Conservation (phyloP, 225 moss, liverwort and hornwort genomes). For the Pseudoscleropodium purum region DNA sequence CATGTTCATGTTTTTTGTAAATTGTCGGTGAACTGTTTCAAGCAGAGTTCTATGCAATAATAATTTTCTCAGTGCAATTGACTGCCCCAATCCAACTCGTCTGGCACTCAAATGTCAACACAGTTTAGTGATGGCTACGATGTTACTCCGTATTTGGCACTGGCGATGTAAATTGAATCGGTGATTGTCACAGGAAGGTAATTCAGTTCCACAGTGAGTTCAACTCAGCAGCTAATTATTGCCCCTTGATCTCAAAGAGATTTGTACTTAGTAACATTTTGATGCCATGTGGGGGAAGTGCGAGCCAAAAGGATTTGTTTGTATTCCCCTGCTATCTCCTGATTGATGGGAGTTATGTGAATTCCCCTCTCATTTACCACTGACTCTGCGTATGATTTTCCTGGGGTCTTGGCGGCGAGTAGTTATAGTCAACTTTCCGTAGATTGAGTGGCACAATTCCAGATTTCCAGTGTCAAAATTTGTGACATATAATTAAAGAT, state of each 20-base stretch:
- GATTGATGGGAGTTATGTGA: too few relatives aligned
- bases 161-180: neutral
- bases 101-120: neutral
- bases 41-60: neutral
- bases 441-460: neutral
- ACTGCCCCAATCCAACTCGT: neutral
- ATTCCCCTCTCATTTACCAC: neutral
- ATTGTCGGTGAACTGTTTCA: neutral
- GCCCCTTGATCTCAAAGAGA: neutral
- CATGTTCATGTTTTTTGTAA: neutral
- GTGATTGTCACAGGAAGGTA: neutral
- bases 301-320: neutral
- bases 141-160: neutral
- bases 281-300: neutral
- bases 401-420: neutral
- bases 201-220: neutral
- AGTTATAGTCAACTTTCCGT: neutral
- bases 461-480: fast-evolving
- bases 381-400: neutral
- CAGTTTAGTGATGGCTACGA: neutral
- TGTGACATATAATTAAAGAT: neutral
- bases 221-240: neutral
- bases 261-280: neutral
- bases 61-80: neutral
- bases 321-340: neutral